These are phyloP conservation scores for Cercospora citrullina DNA, from an alignment of 2,329 filamentous ascomycete species.

Conservation along the genomic window DNA sequence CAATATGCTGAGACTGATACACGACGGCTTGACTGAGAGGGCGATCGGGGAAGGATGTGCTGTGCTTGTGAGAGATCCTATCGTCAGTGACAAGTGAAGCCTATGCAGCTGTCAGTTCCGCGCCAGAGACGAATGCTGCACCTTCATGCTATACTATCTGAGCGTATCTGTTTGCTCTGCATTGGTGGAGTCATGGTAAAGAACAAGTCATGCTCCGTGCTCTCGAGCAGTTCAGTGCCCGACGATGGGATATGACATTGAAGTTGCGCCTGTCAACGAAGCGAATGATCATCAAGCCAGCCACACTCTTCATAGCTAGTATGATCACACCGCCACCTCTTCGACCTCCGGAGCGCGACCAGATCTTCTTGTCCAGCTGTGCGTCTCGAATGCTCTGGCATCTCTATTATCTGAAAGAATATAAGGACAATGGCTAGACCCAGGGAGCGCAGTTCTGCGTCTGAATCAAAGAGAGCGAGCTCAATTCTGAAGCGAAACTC, in stretches of 20 bases:
- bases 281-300: not conserved
- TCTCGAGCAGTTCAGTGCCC: not conserved
- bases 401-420: not conserved
- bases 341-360: not conserved
- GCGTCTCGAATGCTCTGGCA: not conserved
- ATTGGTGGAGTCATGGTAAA: not conserved
- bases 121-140: not conserved
- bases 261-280: not conserved
- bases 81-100: not conserved
- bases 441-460: not conserved
- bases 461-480: not conserved
- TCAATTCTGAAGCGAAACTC: not conserved
- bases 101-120: not conserved
- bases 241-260: not conserved
- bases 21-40: not conserved
- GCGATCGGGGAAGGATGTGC: not conserved
- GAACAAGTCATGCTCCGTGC: not conserved
- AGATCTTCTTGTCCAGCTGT: not conserved
- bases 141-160: not conserved
- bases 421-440: not conserved
- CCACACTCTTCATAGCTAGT: not conserved
- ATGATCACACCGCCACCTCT: not conserved
- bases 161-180: not conserved
- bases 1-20: not conserved
- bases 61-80: not conserved